phyloP scores from a whole-genome alignment of 2,329 filamentous ascomycete genomes.

The Aspergillus aculeatus region DNA sequence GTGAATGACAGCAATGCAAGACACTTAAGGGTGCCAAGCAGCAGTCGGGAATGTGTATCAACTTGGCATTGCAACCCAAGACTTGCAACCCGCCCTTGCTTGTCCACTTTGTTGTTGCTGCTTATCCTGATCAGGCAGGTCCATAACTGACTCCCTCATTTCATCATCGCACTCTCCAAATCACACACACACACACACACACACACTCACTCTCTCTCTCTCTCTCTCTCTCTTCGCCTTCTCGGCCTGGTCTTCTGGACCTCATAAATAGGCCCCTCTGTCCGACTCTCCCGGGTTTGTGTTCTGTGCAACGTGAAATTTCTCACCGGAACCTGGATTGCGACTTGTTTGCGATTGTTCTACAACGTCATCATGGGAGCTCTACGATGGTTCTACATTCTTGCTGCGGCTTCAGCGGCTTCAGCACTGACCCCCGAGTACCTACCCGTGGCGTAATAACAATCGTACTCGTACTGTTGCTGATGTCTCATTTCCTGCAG shows the following conservation, averaged over 20 bases:
- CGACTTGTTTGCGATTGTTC: neutral
- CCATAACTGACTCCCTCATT: neutral
- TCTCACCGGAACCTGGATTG: neutral
- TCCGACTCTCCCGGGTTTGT: neutral
- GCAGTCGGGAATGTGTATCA: neutral
- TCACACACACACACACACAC: too few relatives aligned
- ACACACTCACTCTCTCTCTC: neutral
- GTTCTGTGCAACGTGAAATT: neutral
- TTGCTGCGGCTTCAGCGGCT: conserved; percentile 21
- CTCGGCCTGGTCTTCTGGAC: neutral
- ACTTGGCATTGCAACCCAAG: conserved; percentile 26
- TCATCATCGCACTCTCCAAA: neutral
- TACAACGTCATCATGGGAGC: conserved; percentile 22
- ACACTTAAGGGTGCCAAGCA: neutral
- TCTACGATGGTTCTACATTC: conserved; percentile 26
- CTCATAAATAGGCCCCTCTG: neutral
- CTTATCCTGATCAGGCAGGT: conserved; percentile 7
- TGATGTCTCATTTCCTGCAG: conserved; percentile 18
- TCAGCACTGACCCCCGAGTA: conserved; percentile 32
- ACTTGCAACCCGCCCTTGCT: neutral
- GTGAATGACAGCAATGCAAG: neutral
- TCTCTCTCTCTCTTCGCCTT: neutral
- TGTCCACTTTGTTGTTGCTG: neutral
- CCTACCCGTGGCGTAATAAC: conserved; percentile 5
- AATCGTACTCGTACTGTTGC: neutral